phyloP scores from a whole-genome alignment of 768 basidiomycete species.

The Boletellus sp. region DNA sequence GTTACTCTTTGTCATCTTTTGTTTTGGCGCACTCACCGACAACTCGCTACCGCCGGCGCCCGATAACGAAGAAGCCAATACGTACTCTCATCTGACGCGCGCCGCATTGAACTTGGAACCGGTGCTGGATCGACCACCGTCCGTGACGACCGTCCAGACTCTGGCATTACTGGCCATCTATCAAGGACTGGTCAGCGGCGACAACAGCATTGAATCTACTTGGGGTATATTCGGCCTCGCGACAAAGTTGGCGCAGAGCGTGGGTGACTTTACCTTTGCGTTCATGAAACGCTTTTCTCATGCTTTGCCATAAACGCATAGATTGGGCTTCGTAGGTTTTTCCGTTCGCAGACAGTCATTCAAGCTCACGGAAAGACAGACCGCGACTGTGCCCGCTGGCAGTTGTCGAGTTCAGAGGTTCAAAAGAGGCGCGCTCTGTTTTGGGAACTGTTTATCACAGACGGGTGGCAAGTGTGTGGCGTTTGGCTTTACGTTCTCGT shows the following conservation, averaged over 20 bases:
- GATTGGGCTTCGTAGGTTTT: constrained; percentile 64
- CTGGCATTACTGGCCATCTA: constrained; percentile 68
- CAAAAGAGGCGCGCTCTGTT: constrained; percentile 69
- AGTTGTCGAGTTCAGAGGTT: constrained; percentile 54
- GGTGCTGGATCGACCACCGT: constrained; percentile 65
- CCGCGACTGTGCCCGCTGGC: constrained; percentile 71
- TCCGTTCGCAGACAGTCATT: not conserved
- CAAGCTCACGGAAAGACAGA: constrained; percentile 41
- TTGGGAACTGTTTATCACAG: constrained; percentile 73
- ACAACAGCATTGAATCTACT: constrained; percentile 66
- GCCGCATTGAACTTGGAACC: constrained; percentile 65
- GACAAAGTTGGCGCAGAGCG: constrained; percentile 65
- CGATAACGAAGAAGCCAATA: constrained; percentile 49
- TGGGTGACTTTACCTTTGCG: constrained; percentile 34
- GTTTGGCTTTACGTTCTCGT: not conserved
- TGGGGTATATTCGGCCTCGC: constrained; percentile 66
- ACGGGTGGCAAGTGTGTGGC: constrained; percentile 63
- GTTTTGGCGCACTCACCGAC: constrained; percentile 60
- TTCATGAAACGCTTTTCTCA: not conserved
- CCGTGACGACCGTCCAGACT: constrained; percentile 67
- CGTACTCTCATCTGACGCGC: constrained; percentile 58
- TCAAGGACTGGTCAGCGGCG: constrained; percentile 61
- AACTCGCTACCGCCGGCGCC: constrained; percentile 47
- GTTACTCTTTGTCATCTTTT: constrained; percentile 58
- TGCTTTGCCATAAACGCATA: constrained; percentile 21